Evolutionary conservation across 2,329 filamentous ascomycete species (phyloP).

Genomic region (Sarocladium kiliense): DNA sequence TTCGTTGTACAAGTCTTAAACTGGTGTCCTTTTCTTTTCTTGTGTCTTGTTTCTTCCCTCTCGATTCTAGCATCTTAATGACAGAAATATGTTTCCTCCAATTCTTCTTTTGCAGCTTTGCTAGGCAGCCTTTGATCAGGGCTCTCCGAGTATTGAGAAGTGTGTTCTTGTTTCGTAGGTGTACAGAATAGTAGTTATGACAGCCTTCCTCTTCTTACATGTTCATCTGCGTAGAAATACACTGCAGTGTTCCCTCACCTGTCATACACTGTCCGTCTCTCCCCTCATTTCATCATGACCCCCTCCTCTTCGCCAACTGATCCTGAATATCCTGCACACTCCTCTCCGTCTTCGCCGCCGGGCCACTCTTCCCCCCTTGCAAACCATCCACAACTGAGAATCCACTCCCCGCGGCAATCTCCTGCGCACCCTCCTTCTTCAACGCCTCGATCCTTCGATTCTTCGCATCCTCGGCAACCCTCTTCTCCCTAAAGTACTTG

Average conservation of each 20-base stretch:
- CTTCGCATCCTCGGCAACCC: conserved; percentile 88
- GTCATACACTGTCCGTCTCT: not conserved
- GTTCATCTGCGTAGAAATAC: not conserved
- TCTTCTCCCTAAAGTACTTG: conserved; percentile 95
- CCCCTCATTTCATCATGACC: conserved; percentile 15
- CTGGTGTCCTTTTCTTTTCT: not conserved
- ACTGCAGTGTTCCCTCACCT: not conserved
- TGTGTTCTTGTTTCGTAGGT: conserved; percentile 7
- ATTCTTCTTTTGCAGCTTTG: not conserved
- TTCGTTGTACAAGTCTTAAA: not conserved
- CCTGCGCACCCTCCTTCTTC: conserved; percentile 64
- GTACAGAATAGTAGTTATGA: not conserved
- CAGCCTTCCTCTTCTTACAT: not conserved
- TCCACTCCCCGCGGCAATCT: conserved; percentile 41
- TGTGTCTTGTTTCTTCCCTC: conserved; percentile 1
- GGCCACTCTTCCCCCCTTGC: not conserved
- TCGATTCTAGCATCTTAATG: conserved; percentile 3
- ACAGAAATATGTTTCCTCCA: not conserved
- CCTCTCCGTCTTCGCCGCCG: conserved; percentile 15
- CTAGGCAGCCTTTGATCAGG: not conserved
- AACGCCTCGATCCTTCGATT: conserved; percentile 72
- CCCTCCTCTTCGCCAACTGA: conserved; percentile 31
- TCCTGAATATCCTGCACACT: conserved; percentile 33
- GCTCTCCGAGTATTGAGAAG: not conserved
- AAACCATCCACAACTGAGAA: conserved; percentile 29